phyloP scores from a whole-genome alignment of 176 grass and related monocot genomes.

The Aechmea fasciata region DNA sequence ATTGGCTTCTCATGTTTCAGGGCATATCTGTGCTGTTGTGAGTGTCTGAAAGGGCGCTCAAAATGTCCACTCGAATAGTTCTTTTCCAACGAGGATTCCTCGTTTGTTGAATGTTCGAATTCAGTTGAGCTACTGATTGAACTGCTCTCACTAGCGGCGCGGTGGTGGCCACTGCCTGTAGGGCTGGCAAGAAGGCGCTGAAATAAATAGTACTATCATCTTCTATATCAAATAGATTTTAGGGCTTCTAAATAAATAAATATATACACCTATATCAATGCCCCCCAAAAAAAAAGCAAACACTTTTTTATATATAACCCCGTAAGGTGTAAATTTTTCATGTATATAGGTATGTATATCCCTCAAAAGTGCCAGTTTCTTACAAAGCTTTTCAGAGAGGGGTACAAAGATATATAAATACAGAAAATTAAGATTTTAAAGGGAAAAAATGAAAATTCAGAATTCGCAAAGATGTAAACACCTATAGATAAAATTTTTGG shows the following conservation, averaged over 20 bases:
- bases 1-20: constrained; percentile 94
- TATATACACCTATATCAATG: too few species aligned
- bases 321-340: too few species aligned
- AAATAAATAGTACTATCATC: constrained; percentile 30
- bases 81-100: constrained; percentile 70
- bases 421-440: neutral
- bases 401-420: too few species aligned
- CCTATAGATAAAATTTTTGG: too few species aligned
- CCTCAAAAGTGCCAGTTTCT: too few species aligned
- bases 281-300: too few species aligned
- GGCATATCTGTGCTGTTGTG: constrained; percentile 60
- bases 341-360: too few species aligned
- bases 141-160: constrained; percentile 63
- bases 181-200: constrained; percentile 70
- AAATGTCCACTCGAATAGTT: constrained; percentile 64
- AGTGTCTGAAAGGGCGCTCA: constrained; percentile 49
- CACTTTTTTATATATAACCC: too few species aligned
- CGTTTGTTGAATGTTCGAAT: constrained; percentile 58
- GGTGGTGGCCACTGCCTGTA: constrained; percentile 52
- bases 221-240: constrained; percentile 18
- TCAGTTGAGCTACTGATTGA: constrained; percentile 88
- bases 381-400: too few species aligned
- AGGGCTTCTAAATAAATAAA: too few species aligned
- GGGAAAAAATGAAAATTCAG: too few species aligned
- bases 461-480: too few species aligned